A percentile compares a stretch with the other conserved stretches of the same genome.
These are phyloP conservation scores for Acanthamoeba royreba DNA, from an alignment of 208 protist genomes.

Conservation along the genomic window DNA sequence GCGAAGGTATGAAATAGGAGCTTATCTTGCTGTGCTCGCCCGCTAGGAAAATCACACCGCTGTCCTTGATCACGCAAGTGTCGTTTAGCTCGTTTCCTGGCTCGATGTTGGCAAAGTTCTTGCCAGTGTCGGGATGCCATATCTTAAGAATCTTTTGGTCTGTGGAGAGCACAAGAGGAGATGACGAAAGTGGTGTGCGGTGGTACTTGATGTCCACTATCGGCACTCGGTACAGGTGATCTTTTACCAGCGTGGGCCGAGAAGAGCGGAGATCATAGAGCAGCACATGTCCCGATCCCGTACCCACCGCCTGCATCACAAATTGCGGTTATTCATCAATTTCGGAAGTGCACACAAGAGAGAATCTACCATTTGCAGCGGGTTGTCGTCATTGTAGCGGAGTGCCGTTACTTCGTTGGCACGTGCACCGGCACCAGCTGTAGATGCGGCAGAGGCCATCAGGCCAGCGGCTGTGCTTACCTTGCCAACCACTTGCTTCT, in stretches of 20 bases:
- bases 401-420: neutral
- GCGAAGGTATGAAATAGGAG: constrained; percentile 93
- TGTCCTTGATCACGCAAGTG: constrained; percentile 19
- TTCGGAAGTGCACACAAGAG: neutral
- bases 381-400: constrained; percentile 9
- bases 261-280: constrained; percentile 78
- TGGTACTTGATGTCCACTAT: constrained; percentile 92
- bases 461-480: neutral
- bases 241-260: constrained; percentile 86
- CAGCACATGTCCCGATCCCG: constrained; percentile 47
- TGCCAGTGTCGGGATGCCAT: constrained; percentile 85
- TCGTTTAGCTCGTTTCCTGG: constrained; percentile 63
- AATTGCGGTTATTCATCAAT: neutral
- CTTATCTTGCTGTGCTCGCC: constrained; percentile 90
- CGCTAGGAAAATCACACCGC: constrained; percentile 70
- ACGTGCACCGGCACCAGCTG: neutral
- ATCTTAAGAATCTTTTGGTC: constrained; percentile 92
- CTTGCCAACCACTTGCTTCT: neutral
- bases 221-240: constrained; percentile 93
- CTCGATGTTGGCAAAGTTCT: constrained; percentile 43
- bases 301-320: neutral
- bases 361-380: neutral
- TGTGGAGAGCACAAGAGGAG: constrained; percentile 62
- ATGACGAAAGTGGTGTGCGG: constrained; percentile 75
- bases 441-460: neutral